Evolutionary conservation across 176 grass and related monocot species (phyloP).

Genomic region (Ampelocalamus luodianensis): DNA sequence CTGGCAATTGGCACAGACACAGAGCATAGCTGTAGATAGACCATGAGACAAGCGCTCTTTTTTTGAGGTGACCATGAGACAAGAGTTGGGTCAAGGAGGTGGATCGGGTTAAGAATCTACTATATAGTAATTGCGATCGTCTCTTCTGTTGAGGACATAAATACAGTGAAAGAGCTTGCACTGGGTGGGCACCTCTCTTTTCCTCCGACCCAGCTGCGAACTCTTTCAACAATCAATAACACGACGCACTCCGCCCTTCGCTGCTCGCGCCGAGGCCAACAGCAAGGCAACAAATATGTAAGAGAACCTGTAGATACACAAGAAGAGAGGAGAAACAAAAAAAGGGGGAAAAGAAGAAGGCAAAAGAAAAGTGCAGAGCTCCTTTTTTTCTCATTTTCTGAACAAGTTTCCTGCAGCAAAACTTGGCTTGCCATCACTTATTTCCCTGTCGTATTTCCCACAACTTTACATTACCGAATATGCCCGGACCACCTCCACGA

Average conservation of each 20-base stretch:
- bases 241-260: constrained; percentile 37
- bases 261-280: constrained; percentile 16
- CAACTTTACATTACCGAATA: constrained; percentile 69
- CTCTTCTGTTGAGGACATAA: constrained; percentile 46
- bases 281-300: constrained; percentile 51
- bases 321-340: constrained; percentile 31
- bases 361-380: not conserved
- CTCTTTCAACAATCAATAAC: constrained; percentile 56
- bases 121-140: constrained; percentile 13
- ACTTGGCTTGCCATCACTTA: constrained; percentile 49
- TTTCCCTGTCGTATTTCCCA: constrained; percentile 46
- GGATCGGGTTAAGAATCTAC: constrained; percentile 22
- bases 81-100: not conserved
- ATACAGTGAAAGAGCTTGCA: constrained; percentile 59
- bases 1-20: not conserved
- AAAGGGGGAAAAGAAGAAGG: constrained; percentile 15
- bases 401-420: constrained; percentile 50
- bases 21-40: too few species aligned
- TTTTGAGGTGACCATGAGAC: too few species aligned
- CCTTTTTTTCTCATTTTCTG: not conserved
- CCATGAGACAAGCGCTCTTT: too few species aligned
- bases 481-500: constrained; percentile 87
- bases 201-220: constrained; percentile 40
- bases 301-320: constrained; percentile 48
- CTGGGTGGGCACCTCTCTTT: constrained; percentile 22